A percentile compares a stretch with the other conserved stretches of the same genome.
These are phyloP conservation scores for Pluteus cervinus DNA, from an alignment of 768 basidiomycete species.

Conservation along the genomic window DNA sequence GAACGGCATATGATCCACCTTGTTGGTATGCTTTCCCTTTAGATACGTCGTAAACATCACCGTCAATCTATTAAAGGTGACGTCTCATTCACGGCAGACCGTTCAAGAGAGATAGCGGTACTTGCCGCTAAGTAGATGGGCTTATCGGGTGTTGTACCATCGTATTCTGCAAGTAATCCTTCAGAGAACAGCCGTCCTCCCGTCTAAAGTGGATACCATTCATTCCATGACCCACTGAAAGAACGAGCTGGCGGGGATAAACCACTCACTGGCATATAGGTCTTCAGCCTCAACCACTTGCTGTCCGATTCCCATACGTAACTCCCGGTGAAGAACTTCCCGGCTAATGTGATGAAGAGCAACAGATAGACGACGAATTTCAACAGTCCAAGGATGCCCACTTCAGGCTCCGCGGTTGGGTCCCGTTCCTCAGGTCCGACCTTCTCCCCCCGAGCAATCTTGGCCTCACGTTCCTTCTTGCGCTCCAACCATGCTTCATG, in stretches of 20 bases:
- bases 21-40: constrained; percentile 76
- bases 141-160: constrained; percentile 57
- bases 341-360: constrained; percentile 51
- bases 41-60: constrained; percentile 91
- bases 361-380: constrained; percentile 60
- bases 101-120: constrained; percentile 8
- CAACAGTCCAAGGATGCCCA: constrained; percentile 58
- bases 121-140: constrained; percentile 85
- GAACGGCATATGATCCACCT: constrained; percentile 76
- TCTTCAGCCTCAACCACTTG: constrained; percentile 54
- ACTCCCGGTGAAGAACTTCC: constrained; percentile 85
- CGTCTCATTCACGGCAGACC: constrained; percentile 6
- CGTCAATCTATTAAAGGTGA: constrained; percentile 60
- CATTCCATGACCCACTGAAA: neutral
- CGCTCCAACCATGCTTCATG: constrained; percentile 64
- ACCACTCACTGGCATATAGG: constrained; percentile 54
- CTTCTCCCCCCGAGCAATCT: constrained; percentile 66
- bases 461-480: constrained; percentile 66
- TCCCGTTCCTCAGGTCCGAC: constrained; percentile 71
- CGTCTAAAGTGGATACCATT: constrained; percentile 25
- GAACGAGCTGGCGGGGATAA: neutral
- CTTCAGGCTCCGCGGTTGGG: constrained; percentile 63
- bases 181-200: constrained; percentile 75
- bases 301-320: constrained; percentile 79
- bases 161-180: constrained; percentile 52